Conservation (phyloP, 148 eudicot genomes). For the Diospyros kaki region DNA sequence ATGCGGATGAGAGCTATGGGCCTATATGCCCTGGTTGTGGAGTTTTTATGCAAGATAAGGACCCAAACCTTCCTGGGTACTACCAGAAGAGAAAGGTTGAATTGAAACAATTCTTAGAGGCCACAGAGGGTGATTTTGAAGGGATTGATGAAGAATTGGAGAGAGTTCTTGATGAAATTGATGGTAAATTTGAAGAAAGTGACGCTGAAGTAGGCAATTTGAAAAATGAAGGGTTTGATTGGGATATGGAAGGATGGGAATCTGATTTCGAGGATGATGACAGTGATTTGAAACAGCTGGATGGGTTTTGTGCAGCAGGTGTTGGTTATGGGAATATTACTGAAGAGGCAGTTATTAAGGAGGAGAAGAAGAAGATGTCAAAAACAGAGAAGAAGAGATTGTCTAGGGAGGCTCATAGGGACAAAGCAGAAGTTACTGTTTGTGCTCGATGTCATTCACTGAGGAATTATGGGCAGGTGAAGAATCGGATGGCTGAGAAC, state of each 20-base stretch:
- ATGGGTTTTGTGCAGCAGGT: conserved; percentile 72
- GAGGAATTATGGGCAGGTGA: conserved; percentile 88
- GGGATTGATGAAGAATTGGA: conserved; percentile 29
- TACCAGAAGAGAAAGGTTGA: conserved; percentile 55
- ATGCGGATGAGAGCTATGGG: conserved; percentile 67
- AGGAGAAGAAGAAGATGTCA: conserved; percentile 46
- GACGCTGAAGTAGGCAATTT: conserved; percentile 29
- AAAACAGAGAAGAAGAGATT: conserved; percentile 77
- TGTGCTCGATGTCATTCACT: conserved; percentile 97
- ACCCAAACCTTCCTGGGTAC: conserved; percentile 78
- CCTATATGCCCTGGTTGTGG: conserved; percentile 92
- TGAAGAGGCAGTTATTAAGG: conserved; percentile 49
- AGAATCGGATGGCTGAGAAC: conserved; percentile 79
- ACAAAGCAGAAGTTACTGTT: conserved; percentile 71
- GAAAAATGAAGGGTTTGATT: conserved; percentile 33
- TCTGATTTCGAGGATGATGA: conserved; percentile 41
- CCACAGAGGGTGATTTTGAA: conserved; percentile 34
- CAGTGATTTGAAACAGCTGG: conserved; percentile 41
- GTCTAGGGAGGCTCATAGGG: conserved; percentile 60
- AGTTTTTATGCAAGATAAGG: conserved; percentile 88
- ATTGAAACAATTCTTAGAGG: conserved; percentile 22
- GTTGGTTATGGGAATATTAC: conserved; percentile 87
- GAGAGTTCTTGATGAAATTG: conserved; percentile 33
- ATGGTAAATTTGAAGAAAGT: conserved; percentile 32
- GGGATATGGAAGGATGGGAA: conserved; percentile 82